Percentiles rank a stretch among this genome's conserved stretches.
Conservation (phyloP, 73 alveolate genomes). For the Paraurostyla sp. region DNA sequence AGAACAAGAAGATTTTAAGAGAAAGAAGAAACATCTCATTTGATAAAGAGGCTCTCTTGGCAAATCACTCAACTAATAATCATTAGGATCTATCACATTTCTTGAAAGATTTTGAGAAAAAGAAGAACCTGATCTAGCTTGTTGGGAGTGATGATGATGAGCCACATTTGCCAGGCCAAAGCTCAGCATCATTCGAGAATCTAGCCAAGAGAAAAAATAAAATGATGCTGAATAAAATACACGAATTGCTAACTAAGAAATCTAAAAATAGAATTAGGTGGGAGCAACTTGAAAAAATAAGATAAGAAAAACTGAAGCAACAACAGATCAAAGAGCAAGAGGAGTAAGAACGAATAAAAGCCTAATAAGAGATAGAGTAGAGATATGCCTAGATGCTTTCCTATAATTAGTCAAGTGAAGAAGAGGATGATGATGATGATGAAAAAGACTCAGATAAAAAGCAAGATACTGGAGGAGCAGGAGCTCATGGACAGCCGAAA, state of each 20-base stretch:
- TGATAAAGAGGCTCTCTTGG: background rate
- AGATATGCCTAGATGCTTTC: background rate
- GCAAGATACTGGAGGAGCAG: no score
- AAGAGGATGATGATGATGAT: background rate
- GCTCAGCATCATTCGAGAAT: background rate
- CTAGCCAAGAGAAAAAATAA: background rate
- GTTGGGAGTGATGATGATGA: constrained; percentile 6
- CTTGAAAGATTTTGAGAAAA: constrained; percentile 23
- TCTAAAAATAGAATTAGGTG: constrained; percentile 16
- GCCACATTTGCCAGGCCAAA: no score
- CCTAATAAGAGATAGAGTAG: background rate
- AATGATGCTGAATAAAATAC: constrained; percentile 9
- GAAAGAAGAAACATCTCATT: background rate
- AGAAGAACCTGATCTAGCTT: background rate
- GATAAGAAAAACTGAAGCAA: background rate
- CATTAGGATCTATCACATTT: background rate
- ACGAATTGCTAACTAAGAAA: constrained; percentile 13
- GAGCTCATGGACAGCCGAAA: no score
- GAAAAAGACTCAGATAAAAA: background rate
- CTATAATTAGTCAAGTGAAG: background rate
- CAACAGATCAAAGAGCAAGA: background rate
- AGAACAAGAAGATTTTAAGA: background rate
- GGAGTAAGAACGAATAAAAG: background rate
- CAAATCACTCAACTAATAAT: background rate
- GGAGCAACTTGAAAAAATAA: constrained; percentile 19